phyloP scores from a whole-genome alignment of 192 early-diverging fungal species.

The Mortierella claussenii region DNA sequence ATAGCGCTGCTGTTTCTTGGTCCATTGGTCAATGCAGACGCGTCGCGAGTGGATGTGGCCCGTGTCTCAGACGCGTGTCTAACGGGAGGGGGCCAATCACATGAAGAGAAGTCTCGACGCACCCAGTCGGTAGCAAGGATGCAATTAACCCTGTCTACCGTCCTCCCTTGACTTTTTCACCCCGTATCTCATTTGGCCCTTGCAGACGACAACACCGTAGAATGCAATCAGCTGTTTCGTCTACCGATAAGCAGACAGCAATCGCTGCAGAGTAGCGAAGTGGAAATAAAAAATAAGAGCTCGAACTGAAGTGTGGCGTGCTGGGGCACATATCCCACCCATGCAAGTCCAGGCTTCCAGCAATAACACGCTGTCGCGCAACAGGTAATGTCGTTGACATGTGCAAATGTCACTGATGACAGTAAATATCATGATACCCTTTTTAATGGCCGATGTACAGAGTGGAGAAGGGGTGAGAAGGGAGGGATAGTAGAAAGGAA shows the following conservation, averaged over 20 bases:
- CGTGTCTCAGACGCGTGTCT: conserved; percentile 9
- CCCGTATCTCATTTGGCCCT: not conserved
- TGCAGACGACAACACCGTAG: not conserved
- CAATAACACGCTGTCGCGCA: not conserved
- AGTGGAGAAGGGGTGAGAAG: not conserved
- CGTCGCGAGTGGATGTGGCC: not conserved
- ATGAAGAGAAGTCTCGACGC: not conserved
- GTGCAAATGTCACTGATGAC: conserved; percentile 2
- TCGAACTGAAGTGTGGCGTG: not conserved
- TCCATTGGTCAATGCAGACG: too few species aligned
- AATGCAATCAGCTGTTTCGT: conserved; percentile 31
- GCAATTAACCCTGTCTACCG: conserved; percentile 13
- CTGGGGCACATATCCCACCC: not conserved
- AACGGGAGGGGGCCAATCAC: conserved; percentile 10
- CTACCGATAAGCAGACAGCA: conserved; percentile 17
- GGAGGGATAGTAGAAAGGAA: not conserved
- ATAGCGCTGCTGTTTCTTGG: too few species aligned
- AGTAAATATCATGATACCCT: too few species aligned
- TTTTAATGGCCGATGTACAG: not conserved
- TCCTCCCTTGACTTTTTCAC: not conserved
- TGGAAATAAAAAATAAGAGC: conserved; percentile 10
- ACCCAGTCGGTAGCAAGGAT: conserved; percentile 7
- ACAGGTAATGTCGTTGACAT: conserved; percentile 3
- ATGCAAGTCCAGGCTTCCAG: too few species aligned
- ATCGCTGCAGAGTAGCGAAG: too few species aligned